Evolutionary conservation across 2,329 filamentous ascomycete species (phyloP).

Genomic region (Amylocarpus encephaloides): DNA sequence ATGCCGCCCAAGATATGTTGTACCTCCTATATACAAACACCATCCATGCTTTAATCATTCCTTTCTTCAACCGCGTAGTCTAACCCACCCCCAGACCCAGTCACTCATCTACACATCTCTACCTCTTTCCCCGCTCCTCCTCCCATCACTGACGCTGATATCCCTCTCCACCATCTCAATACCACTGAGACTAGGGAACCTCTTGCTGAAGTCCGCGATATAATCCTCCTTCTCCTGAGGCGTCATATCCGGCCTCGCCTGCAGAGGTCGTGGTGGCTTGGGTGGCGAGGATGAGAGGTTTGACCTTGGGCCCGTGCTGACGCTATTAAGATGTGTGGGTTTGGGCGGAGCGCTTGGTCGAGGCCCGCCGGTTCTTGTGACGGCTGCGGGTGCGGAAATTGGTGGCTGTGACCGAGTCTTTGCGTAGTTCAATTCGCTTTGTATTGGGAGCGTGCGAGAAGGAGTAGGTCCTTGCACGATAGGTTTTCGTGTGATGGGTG

Average conservation of each 20-base stretch:
- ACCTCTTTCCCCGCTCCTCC: background rate
- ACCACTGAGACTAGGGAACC: slow-evolving; percentile 77
- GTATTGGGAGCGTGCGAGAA: slow-evolving; percentile 18
- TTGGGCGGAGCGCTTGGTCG: slow-evolving; percentile 55
- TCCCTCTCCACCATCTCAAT: slow-evolving; percentile 55
- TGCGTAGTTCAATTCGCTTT: slow-evolving; percentile 21
- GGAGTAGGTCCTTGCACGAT: slow-evolving; percentile 29
- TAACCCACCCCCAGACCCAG: background rate
- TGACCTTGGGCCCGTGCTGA: slow-evolving; percentile 35
- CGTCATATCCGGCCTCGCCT: slow-evolving; percentile 49
- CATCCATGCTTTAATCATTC: background rate
- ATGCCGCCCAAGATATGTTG: no score
- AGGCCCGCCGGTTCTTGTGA: slow-evolving; percentile 29
- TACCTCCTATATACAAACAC: background rate
- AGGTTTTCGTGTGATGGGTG: slow-evolving; percentile 40
- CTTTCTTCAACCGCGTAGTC: background rate
- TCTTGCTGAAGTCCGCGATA: slow-evolving; percentile 66
- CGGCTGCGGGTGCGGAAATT: slow-evolving; percentile 20
- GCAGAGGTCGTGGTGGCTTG: slow-evolving; percentile 32
- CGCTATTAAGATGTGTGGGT: slow-evolving; percentile 53
- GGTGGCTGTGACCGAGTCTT: slow-evolving; percentile 22
- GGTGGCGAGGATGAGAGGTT: slow-evolving; percentile 38
- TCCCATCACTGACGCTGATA: slow-evolving; percentile 14
- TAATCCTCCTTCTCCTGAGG: slow-evolving; percentile 58
- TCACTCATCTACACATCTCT: slow-evolving; percentile 8